A percentile compares a stretch with the other conserved stretches of the same genome.
Evolutionary conservation across 768 basidiomycete genomes (phyloP).

Genomic region (Naematelia aurantialba): DNA sequence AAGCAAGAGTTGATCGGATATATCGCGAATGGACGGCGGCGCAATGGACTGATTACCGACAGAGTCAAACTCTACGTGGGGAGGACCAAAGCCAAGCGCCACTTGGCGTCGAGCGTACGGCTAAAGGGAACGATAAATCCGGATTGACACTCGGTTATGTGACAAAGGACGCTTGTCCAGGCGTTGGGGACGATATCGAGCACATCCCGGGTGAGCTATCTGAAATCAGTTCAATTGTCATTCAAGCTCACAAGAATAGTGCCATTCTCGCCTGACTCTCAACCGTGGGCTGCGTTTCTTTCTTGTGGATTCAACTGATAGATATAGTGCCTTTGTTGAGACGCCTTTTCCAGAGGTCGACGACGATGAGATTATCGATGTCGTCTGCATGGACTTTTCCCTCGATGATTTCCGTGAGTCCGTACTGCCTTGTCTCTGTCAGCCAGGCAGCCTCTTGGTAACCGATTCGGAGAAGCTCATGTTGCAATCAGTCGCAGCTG

Average conservation of each 20-base stretch:
- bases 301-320: background rate
- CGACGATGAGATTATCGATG: conserved; percentile 39
- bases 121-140: conserved; percentile 7
- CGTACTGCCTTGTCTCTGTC: background rate
- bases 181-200: conserved; percentile 45
- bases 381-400: conserved; percentile 46
- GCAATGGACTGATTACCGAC: conserved; percentile 30
- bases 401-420: conserved; percentile 47
- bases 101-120: background rate
- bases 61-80: background rate
- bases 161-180: conserved; percentile 36
- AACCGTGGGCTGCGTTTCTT: conserved; percentile 26
- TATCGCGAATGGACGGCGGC: conserved; percentile 20
- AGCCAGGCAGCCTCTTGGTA: too few relatives aligned
- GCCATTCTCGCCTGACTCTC: conserved; percentile 14
- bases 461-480: background rate
- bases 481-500: conserved; percentile 32
- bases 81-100: conserved; percentile 11
- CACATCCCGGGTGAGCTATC: conserved; percentile 42
- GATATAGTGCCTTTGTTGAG: conserved; percentile 38
- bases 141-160: conserved; percentile 36
- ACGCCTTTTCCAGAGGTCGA: conserved; percentile 33
- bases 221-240: background rate
- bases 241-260: conserved; percentile 16
- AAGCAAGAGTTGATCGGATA: conserved; percentile 15